Base-by-base conservation (phyloP, 2,329 filamentous ascomycete genomes). In the Colletotrichum cuscutae region DNA sequence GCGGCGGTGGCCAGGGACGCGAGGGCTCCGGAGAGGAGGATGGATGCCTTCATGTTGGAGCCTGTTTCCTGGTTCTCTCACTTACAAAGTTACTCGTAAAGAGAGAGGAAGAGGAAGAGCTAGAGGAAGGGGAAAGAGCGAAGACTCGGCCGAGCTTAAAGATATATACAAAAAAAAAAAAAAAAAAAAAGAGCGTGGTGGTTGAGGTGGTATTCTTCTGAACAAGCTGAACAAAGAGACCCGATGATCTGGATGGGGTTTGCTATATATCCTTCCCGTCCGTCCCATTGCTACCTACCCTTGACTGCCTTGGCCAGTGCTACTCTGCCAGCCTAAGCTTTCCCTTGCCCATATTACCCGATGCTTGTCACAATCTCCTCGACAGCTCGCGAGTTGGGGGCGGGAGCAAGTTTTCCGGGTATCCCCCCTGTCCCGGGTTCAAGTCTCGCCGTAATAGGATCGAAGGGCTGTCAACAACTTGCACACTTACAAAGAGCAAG, bases 1-100 rank as follows among this genome's bases (percentile, higher is more conserved):
- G 19, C 60, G n/a, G 52, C 61, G 1, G 60, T 46, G 37, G 46
- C 56, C 24, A 46, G 22, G 24, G 71, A 37, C 28, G 65, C 5
- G n/a, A 73, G 52, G 19, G 62, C 49, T 11, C 66, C 61, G 15
- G 59, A 46, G 42, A 73, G 24, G 15, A 68, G 61, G 60, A 56
- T 37, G 56, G 28, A 68, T n/a, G 24, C 65, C 67, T 63, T 75
- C 73, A 75, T 75, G 15, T 30, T 65, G 65, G 46, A 54, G 49
- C 60, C 15, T 42, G 42, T 28, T 35, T 35, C 58, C 58, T 68
- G 1, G 65, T 30, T 57, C 22, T 65, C 56, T 58, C 52, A 42
- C 42, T 35, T 35, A 57, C n/a, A 58, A 46, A 57, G 54, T 46
- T 62, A 28, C 22, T 54, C 11, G 46, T 22, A 49, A 49, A 49